phyloP scores from a whole-genome alignment of 345 rosid genomes.

The Barbarea vulgaris region DNA sequence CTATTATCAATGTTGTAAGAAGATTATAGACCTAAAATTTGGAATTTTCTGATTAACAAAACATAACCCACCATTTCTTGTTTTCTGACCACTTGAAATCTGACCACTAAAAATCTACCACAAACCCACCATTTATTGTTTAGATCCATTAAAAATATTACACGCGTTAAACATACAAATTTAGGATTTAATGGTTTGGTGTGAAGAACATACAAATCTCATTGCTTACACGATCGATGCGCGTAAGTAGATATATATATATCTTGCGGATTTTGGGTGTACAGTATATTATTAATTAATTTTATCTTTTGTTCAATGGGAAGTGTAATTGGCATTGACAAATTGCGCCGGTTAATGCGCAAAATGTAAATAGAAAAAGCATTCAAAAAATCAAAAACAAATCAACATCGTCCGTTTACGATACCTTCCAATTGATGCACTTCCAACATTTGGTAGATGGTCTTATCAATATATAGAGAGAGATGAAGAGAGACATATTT shows the following conservation, averaged over 20 bases:
- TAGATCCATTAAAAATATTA: background rate
- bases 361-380: background rate
- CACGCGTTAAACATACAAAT: background rate
- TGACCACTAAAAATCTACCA: too few relatives aligned
- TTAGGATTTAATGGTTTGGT: background rate
- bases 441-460: constrained; percentile 26
- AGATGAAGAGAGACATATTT: background rate
- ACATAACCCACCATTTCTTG: too few relatives aligned
- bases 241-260: background rate
- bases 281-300: background rate
- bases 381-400: constrained; percentile 28
- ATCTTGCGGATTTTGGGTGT: constrained; percentile 6
- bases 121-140: background rate
- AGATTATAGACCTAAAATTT: too few relatives aligned
- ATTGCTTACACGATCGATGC: background rate
- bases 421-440: constrained; percentile 17
- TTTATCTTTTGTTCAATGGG: background rate
- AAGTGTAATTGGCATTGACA: constrained; percentile 24
- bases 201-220: background rate
- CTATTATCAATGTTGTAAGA: too few relatives aligned
- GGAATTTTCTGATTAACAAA: too few relatives aligned
- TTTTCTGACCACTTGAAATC: too few relatives aligned
- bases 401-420: constrained; percentile 22
- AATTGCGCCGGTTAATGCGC: constrained; percentile 41
- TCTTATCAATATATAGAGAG: background rate